A percentile compares a stretch with the other conserved stretches of the same genome.
Evolutionary conservation across 2,329 filamentous ascomycete species (phyloP).

Genomic region (Pseudogymnoascus sp.): DNA sequence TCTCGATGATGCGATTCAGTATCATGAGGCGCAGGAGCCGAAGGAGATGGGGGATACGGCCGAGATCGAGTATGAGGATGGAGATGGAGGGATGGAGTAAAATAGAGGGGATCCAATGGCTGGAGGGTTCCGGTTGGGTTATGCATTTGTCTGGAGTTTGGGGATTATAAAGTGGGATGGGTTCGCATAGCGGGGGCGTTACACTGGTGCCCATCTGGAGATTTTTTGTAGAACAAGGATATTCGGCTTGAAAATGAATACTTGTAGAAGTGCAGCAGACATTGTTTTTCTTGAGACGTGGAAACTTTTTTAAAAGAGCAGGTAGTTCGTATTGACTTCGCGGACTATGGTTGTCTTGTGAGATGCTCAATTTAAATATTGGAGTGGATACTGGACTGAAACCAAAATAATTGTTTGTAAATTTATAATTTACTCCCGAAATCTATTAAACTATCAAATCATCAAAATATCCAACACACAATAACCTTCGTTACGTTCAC

Average conservation of each 20-base stretch:
- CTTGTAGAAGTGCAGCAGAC: background rate
- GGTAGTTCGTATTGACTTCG: background rate
- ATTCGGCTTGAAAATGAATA: background rate
- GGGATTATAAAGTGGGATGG: background rate
- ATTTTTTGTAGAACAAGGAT: background rate
- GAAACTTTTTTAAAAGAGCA: no score
- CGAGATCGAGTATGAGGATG: slow-evolving; percentile 44
- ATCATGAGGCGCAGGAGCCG: slow-evolving; percentile 86
- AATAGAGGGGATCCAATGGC: background rate
- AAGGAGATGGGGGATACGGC: slow-evolving; percentile 64
- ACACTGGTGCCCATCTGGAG: background rate
- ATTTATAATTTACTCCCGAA: background rate
- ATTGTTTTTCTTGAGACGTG: background rate
- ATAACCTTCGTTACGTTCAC: no score
- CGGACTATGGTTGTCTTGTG: background rate
- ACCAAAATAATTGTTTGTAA: background rate
- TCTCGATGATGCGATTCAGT: slow-evolving; percentile 91
- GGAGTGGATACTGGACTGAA: background rate
- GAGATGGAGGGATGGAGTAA: slow-evolving; percentile 26
- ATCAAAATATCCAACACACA: no score
- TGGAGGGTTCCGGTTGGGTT: background rate
- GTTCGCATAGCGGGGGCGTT: slow-evolving; percentile 3
- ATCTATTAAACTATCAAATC: no score
- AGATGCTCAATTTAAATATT: background rate
- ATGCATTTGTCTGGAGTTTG: background rate